Evolutionary conservation across 2,329 filamentous ascomycete species (phyloP).

Genomic region (Myrmaecium sp.): DNA sequence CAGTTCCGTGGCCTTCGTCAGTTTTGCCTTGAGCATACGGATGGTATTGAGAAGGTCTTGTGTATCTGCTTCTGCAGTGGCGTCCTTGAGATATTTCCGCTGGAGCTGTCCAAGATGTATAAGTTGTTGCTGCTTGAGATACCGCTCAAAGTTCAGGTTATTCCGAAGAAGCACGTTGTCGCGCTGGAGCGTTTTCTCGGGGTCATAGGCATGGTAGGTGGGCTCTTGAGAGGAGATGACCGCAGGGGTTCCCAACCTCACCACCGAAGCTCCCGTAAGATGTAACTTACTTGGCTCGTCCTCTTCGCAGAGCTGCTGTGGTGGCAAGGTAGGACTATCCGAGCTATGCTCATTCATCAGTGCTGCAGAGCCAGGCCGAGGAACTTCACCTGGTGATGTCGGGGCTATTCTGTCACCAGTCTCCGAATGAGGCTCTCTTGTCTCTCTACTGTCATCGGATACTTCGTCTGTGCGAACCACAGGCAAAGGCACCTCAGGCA

Average conservation of each 20-base stretch:
- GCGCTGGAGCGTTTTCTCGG: slow-evolving; percentile 54
- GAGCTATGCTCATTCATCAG: too few relatives aligned
- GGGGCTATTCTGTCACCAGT: too few relatives aligned
- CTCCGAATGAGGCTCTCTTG: slow-evolving; percentile 17
- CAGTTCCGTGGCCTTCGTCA: slow-evolving; percentile 54
- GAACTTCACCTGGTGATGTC: too few relatives aligned
- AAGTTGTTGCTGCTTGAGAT: slow-evolving; percentile 69
- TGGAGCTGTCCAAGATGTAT: slow-evolving; percentile 66
- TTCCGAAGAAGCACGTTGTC: slow-evolving; percentile 64
- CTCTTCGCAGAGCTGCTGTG: too few relatives aligned
- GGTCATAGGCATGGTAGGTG: too few relatives aligned
- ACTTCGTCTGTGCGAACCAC: slow-evolving; percentile 19
- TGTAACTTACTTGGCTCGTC: too few relatives aligned
- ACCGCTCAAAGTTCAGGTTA: slow-evolving; percentile 68
- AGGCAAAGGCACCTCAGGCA: slow-evolving; percentile 20
- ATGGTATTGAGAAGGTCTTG: slow-evolving; percentile 68
- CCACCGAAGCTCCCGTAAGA: too few relatives aligned
- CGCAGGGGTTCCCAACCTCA: too few relatives aligned
- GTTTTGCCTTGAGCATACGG: slow-evolving; percentile 52
- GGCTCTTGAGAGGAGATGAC: slow-evolving; percentile 2
- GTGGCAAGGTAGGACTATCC: slow-evolving; percentile 21
- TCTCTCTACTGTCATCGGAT: slow-evolving; percentile 10
- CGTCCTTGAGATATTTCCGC: slow-evolving; percentile 56
- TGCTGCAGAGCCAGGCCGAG: too few relatives aligned
- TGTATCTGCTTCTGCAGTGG: slow-evolving; percentile 64